These are phyloP conservation scores for Chaetoceros muelleri DNA, from an alignment of 108 stramenopile genomes.

Conservation along the genomic window DNA sequence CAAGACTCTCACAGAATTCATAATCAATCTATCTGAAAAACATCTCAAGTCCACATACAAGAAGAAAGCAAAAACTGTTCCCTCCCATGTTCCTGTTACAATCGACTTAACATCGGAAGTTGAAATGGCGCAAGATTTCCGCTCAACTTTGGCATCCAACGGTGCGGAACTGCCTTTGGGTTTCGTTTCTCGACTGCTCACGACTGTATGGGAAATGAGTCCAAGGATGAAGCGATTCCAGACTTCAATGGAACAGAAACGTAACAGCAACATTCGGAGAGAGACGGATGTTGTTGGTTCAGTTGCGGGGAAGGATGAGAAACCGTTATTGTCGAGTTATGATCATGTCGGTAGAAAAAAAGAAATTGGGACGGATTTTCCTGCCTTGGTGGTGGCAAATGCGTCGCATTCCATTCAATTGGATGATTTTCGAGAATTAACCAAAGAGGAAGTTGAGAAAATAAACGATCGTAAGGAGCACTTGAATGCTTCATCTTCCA, in stretches of 20 bases:
- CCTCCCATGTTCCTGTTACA: background rate
- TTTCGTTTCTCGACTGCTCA: constrained; percentile 43
- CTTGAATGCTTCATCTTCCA: constrained; percentile 9
- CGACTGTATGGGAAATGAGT: constrained; percentile 49
- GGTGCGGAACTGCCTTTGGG: constrained; percentile 57
- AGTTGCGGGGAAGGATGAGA: constrained; percentile 2
- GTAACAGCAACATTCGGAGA: constrained; percentile 8
- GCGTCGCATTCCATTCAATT: constrained; percentile 50
- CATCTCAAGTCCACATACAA: constrained; percentile 29
- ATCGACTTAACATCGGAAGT: background rate
- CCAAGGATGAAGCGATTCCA: constrained; percentile 46
- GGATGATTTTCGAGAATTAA: constrained; percentile 78
- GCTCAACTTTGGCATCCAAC: constrained; percentile 35
- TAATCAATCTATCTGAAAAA: constrained; percentile 80
- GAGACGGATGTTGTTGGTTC: background rate
- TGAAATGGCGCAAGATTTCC: constrained; percentile 27
- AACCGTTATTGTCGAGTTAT: constrained; percentile 13
- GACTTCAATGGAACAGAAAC: constrained; percentile 32
- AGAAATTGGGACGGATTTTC: constrained; percentile 51
- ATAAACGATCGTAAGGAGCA: constrained; percentile 9
- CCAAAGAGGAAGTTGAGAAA: constrained; percentile 9
- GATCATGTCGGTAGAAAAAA: constrained; percentile 25
- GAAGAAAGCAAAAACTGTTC: background rate
- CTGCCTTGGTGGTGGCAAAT: constrained; percentile 80
- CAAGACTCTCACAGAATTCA: constrained; percentile 91